phyloP scores from a whole-genome alignment of 805 yeast genomes.

The Candida mattraensis region DNA sequence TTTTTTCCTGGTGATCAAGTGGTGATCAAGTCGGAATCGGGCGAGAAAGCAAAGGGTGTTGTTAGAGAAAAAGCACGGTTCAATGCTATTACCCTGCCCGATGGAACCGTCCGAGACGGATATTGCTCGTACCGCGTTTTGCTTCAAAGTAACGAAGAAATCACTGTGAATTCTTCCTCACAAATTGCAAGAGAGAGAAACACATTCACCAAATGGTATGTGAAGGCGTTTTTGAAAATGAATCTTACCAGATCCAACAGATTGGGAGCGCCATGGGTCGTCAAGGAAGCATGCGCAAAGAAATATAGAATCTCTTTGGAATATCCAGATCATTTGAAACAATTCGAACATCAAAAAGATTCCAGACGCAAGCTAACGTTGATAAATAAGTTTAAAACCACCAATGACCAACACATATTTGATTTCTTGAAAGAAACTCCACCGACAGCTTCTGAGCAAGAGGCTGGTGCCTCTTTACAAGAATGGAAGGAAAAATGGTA shows the following conservation, averaged over 20 bases:
- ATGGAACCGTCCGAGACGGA: constrained; percentile 39
- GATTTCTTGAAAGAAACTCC: constrained; percentile 37
- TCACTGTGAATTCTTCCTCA: constrained; percentile 63
- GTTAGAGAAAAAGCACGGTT: constrained; percentile 85
- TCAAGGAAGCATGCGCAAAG: constrained; percentile 71
- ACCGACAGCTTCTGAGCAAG: constrained; percentile 33
- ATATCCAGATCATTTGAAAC: constrained; percentile 54
- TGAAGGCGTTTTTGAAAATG: constrained; percentile 84
- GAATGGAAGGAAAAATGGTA: constrained; percentile 57
- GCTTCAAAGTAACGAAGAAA: constrained; percentile 50
- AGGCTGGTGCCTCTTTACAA: constrained; percentile 44
- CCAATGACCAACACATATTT: constrained; percentile 25
- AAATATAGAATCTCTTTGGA: constrained; percentile 64
- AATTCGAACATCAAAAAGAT: constrained; percentile 22
- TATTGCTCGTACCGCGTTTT: constrained; percentile 72
- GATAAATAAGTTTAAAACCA: constrained; percentile 6
- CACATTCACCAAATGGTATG: constrained; percentile 83
- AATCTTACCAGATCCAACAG: constrained; percentile 75
- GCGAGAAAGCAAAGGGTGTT: constrained; percentile 52
- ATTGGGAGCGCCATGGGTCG: constrained; percentile 96
- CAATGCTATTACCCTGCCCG: constrained; percentile 43
- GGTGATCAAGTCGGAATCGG: constrained; percentile 49
- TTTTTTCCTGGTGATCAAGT: constrained; percentile 92
- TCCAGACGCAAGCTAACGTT: constrained; percentile 4
- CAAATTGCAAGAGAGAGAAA: constrained; percentile 82